Base-by-base conservation (phyloP, 305 asterid genomes). In the Fraxinus latifolia region DNA sequence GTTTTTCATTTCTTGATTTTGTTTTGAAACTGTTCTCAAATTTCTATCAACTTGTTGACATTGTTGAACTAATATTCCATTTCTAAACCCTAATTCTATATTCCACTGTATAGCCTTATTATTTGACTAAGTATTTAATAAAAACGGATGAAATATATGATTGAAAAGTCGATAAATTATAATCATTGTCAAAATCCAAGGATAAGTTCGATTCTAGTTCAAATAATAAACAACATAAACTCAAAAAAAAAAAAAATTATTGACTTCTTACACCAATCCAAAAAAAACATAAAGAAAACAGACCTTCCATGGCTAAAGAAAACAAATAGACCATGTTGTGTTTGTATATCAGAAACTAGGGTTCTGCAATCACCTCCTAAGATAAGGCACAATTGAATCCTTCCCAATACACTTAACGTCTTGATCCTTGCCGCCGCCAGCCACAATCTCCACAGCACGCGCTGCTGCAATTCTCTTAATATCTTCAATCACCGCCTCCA, bases 401-500 rank as follows among this genome's bases (percentile, higher is more conserved):
- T 67, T 67, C 17, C 17, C 34, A 67, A 25, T 1, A 25, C 74
- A 12, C 12, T 27, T 14, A 11, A 67, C 7, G 2, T 29, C 36
- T 27, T 27, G 55, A 58, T 77, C 23, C 32, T 34, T 47, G 15
- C 81, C 29, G 65, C 79, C 17, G 4, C 55, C 17, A 44, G 62
- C 79, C 17, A 19, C 29, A 11, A 84, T 74, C 77, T 79, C 82
- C 77, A 6, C 27, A 44, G 25, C 53, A 33, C 84, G 86, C 77
- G 82, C 86, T 78, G 42, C 82, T 34, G 85, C 74, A 74, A 31
- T 80, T 80, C 76, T 81, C 15, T 73, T 84, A 39, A 83, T 77
- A 60, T 73, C 71, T 32, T 74, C 73, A 42, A 86, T 31, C 8
- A 72, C 82, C 65, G 53, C 77, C 44, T 34, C 5, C 3, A 91